Percentiles rank a stretch among this genome's conserved stretches.
These are phyloP conservation scores for Aspergillus ustus DNA, from an alignment of 2,329 filamentous ascomycete genomes.

Conservation along the genomic window DNA sequence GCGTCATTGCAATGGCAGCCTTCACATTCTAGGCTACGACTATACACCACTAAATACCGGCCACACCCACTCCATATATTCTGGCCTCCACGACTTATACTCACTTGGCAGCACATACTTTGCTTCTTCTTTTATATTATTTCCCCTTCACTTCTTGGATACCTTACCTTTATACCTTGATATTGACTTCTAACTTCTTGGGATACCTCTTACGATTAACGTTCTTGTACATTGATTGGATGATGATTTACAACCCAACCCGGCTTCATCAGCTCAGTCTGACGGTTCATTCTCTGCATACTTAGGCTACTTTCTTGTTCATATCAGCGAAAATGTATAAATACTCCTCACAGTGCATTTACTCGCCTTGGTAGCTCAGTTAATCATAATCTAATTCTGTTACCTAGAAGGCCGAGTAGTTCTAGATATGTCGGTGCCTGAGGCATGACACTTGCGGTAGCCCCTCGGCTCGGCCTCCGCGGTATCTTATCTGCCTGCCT, in stretches of 20 bases:
- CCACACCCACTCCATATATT: background rate
- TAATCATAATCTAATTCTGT: background rate
- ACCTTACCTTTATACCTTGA: slow-evolving; percentile 10
- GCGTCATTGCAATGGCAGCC: slow-evolving; percentile 28
- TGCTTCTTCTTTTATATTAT: slow-evolving; percentile 1
- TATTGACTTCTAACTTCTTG: slow-evolving; percentile 15
- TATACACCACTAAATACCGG: slow-evolving; percentile 8
- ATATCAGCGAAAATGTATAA: slow-evolving; percentile 8
- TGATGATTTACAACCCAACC: slow-evolving; percentile 15
- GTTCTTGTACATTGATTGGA: slow-evolving; percentile 23
- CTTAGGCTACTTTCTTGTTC: slow-evolving; percentile 2
- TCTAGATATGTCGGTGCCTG: background rate
- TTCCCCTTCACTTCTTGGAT: slow-evolving; percentile 4
- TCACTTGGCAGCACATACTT: background rate
- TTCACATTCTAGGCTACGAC: slow-evolving; percentile 8
- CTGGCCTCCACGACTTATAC: background rate
- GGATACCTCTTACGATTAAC: slow-evolving; percentile 20
- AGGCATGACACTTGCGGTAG: background rate
- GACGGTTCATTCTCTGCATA: slow-evolving; percentile 10
- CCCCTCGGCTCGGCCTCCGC: background rate
- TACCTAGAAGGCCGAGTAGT: background rate
- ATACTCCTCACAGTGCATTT: background rate
- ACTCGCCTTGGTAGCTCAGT: background rate
- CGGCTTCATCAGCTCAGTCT: slow-evolving; percentile 16
- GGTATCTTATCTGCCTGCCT: slow-evolving; percentile 8